A percentile compares a stretch with the other conserved stretches of the same genome.
These are phyloP conservation scores for Saturnispora dispora DNA, from an alignment of 805 yeast species.

Conservation along the genomic window DNA sequence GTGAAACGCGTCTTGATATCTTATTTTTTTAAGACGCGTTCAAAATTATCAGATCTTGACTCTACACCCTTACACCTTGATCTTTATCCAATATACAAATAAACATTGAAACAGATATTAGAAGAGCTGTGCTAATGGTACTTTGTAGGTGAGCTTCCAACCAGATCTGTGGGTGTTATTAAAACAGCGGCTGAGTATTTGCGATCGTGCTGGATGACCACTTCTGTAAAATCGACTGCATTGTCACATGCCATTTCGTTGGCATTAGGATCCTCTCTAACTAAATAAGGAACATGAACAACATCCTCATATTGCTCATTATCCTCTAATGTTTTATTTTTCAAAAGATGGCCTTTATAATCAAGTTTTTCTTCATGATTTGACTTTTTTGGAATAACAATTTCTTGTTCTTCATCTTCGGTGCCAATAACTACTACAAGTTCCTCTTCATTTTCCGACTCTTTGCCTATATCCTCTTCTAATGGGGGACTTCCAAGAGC, in stretches of 20 bases:
- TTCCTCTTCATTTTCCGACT: constrained; percentile 2
- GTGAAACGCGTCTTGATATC: background rate
- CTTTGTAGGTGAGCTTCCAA: background rate
- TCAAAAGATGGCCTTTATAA: no score
- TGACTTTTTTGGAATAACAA: background rate
- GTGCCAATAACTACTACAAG: background rate
- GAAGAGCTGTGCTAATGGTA: background rate
- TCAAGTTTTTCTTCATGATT: background rate
- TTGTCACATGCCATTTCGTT: constrained; percentile 6
- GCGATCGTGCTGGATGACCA: background rate
- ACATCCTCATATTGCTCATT: constrained; percentile 1
- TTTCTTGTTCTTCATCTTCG: background rate
- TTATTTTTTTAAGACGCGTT: background rate
- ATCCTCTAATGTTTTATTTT: background rate
- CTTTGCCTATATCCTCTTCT: constrained; percentile 4
- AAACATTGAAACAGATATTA: background rate
- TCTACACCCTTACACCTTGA: background rate
- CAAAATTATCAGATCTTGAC: background rate
- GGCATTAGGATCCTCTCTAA: constrained; percentile 4
- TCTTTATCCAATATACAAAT: background rate
- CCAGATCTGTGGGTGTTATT: background rate
- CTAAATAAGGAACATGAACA: background rate
- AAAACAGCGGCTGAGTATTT: constrained; percentile 4
- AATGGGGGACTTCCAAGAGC: constrained; percentile 2
- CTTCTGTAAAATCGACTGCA: constrained; percentile 2